Evolutionary conservation across 192 early-diverging fungal genomes (phyloP).

Genomic region (Backusella sp.): DNA sequence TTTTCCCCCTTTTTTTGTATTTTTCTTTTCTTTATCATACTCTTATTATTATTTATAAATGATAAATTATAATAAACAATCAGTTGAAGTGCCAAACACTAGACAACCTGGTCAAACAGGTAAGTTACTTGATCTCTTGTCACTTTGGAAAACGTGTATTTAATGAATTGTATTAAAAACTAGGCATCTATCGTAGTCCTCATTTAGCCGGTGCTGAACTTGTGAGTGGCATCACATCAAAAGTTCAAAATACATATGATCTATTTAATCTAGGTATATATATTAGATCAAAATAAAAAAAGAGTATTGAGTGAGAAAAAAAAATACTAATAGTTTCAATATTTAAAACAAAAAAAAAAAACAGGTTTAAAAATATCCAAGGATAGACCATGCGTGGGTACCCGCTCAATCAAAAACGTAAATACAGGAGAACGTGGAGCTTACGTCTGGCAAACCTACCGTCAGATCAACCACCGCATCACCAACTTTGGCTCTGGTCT

Average conservation of each 20-base stretch:
- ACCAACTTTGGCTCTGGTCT: slow-evolving; percentile 70
- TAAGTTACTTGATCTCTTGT: slow-evolving; percentile 12
- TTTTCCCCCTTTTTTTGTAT: background rate
- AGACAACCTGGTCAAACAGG: slow-evolving; percentile 51
- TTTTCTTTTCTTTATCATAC: background rate
- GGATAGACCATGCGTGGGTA: slow-evolving; percentile 63
- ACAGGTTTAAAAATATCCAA: slow-evolving; percentile 51
- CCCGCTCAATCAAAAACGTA: slow-evolving; percentile 54
- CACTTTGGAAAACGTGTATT: background rate
- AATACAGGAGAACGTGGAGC: slow-evolving; percentile 58
- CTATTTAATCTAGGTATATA: slow-evolving; percentile 41
- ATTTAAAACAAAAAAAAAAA: too few relatives aligned
- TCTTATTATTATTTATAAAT: background rate
- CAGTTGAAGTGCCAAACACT: slow-evolving; percentile 47
- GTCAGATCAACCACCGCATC: slow-evolving; percentile 54
- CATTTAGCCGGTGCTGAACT: slow-evolving; percentile 24
- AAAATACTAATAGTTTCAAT: background rate
- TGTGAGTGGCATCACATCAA: slow-evolving; percentile 31
- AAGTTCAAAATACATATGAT: slow-evolving; percentile 46
- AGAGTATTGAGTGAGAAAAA: background rate
- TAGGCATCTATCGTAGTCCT: slow-evolving; percentile 47
- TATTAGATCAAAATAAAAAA: background rate
- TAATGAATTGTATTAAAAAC: background rate
- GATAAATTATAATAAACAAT: slow-evolving; percentile 42
- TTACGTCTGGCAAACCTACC: slow-evolving; percentile 72